Conservation (phyloP, 176 grass and related monocot species). For the Avena atlantica region DNA sequence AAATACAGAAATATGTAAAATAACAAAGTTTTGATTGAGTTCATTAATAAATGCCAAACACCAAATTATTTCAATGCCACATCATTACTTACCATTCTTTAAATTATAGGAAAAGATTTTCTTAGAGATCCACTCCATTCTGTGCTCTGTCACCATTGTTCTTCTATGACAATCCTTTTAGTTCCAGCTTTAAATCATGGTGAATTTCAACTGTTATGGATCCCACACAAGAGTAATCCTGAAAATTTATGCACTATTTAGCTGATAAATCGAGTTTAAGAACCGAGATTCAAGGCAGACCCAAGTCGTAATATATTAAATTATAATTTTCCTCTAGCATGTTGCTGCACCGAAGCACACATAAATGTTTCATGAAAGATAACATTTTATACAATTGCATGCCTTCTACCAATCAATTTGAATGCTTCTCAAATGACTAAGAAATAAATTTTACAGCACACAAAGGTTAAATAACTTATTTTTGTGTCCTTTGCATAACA, state of each 20-base stretch:
- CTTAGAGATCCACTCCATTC: too few species aligned
- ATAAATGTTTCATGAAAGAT: background rate
- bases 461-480: background rate
- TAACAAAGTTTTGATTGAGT: background rate
- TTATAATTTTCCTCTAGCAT: background rate
- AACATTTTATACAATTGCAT: too few species aligned
- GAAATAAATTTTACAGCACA: background rate
- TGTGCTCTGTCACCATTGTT: too few species aligned
- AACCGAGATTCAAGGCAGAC: background rate
- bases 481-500: background rate
- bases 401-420: background rate
- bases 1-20: background rate
- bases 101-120: too few species aligned
- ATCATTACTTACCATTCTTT: too few species aligned
- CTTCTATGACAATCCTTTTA: too few species aligned
- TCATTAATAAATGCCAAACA: background rate
- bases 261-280: background rate
- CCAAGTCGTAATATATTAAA: background rate
- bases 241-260: background rate
- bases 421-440: background rate
- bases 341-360: background rate
- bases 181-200: too few species aligned
- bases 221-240: too few species aligned
- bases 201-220: too few species aligned
- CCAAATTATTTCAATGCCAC: background rate